These are phyloP conservation scores for Pyrenophora graminea DNA, from an alignment of 2,329 filamentous ascomycete species.

Conservation along the genomic window DNA sequence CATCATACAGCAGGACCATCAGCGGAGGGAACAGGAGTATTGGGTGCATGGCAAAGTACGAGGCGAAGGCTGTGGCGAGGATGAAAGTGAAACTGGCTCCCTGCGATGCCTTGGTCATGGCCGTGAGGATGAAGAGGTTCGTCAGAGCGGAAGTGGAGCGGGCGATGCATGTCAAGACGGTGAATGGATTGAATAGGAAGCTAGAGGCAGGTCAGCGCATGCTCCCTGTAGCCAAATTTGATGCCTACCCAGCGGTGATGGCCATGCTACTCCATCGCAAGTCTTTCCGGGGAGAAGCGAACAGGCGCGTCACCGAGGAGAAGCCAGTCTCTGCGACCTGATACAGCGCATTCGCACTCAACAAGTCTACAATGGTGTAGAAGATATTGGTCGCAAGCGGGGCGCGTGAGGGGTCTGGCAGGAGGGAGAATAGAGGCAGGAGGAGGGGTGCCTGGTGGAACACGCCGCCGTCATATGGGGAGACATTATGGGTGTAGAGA, in stretches of 20 bases:
- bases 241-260: conserved; percentile 73
- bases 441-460: conserved; percentile 79
- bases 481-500: conserved; percentile 93
- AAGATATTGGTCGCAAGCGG: conserved; percentile 78
- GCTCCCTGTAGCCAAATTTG: no score
- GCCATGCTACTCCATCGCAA: conserved; percentile 75
- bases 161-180: conserved; percentile 85
- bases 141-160: conserved; percentile 89
- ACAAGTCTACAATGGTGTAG: conserved; percentile 78
- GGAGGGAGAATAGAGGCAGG: conserved; percentile 85
- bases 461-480: conserved; percentile 92
- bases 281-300: conserved; percentile 75
- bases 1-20: conserved; percentile 71
- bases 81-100: conserved; percentile 75
- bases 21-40: conserved; percentile 83
- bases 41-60: conserved; percentile 92
- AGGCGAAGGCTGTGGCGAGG: conserved; percentile 82
- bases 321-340: conserved; percentile 82
- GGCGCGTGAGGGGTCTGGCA: conserved; percentile 70
- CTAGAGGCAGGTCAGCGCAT: conserved; percentile 52
- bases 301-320: conserved; percentile 72
- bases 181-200: conserved; percentile 94
- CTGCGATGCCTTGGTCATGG: conserved; percentile 77
- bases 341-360: conserved; percentile 78
- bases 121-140: conserved; percentile 82